Evolutionary conservation across 1,284 basidiomycete genomes (phyloP).

Genomic region (Boletus hoseneyae): DNA sequence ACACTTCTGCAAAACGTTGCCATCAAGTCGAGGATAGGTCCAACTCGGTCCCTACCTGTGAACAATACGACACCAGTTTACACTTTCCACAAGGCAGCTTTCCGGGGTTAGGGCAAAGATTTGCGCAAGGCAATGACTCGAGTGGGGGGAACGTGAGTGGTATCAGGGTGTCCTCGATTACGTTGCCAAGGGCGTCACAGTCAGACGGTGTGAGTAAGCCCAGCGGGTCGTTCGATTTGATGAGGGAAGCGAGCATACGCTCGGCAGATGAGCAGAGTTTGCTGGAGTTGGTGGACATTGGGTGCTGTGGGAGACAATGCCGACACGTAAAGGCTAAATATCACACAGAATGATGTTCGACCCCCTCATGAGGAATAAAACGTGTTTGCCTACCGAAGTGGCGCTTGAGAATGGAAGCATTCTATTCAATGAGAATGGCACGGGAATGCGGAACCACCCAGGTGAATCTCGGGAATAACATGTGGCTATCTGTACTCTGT

Average conservation of each 20-base stretch:
- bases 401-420: conserved; percentile 4
- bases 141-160: conserved; percentile 17
- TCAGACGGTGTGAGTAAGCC: conserved; percentile 15
- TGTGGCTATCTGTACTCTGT: conserved; percentile 1
- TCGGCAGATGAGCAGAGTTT: conserved; percentile 1
- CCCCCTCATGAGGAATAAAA: conserved; percentile 8
- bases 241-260: conserved; percentile 9
- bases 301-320: neutral
- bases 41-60: conserved; percentile 24
- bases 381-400: conserved; percentile 9
- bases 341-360: neutral
- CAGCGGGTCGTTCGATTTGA: conserved; percentile 23
- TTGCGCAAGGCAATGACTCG: conserved; percentile 23
- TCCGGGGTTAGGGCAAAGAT: conserved; percentile 27
- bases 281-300: conserved; percentile 10
- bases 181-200: conserved; percentile 19
- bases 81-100: conserved; percentile 32
- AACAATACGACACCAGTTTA: conserved; percentile 40
- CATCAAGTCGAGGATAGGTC: neutral
- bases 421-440: neutral
- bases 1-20: conserved; percentile 19
- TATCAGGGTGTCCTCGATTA: conserved; percentile 14
- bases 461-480: neutral
- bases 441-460: neutral
- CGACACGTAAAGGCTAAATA: neutral